Evolutionary conservation across 345 rosid species (phyloP), one percentile per base, ranked within the genome.

Genomic region (Citrus cavaleriei): DNA sequence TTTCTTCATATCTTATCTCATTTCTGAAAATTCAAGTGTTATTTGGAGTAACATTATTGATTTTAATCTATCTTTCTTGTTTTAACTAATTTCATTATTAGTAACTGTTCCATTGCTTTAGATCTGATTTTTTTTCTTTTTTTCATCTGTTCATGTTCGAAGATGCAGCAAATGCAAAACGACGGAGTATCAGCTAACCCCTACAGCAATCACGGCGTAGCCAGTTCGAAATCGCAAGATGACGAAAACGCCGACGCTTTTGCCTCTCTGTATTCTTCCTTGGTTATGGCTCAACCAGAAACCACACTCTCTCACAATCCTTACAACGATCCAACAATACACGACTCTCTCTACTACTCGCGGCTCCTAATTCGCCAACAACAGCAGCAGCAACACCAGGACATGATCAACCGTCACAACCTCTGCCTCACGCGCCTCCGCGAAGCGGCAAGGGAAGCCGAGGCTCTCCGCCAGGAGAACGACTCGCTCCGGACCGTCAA

Each of bases 371-470:
- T 83, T 87, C 86, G 79, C 28, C 87, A 83, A 6, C 75, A 72
- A 34, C 40, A 65, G 30, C 75, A 73, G 18, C 77, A 75, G 30
- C 78, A 63, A 42, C 77, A 86, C 28, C 91, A 86, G 79, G 91
- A 89, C 73, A 79, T 81, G 81, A 74, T 89, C 40, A 89, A 89
- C 74, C 86, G 87, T 76, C 88, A 78, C 76, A 86, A 76, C 7
- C 83, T 85, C 54, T 87, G 87, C 74, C 84, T 83, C 75, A 84
- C 82, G 63, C 85, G 84, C 78, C 87, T 89, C 73, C 88, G 86
- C 25, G 84, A 87, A 66, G 83, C 82, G 2, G 77, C 84, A 0
- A 79, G 38, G 42, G 91, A 89, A 77, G 79, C 80, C 6, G 87
- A 89, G n/a, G 60, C 72, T 25, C 85, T 89, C 25, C 87, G 86